Evolutionary conservation across 2,329 filamentous ascomycete species (phyloP).

Genomic region (Fusarium algeriense): DNA sequence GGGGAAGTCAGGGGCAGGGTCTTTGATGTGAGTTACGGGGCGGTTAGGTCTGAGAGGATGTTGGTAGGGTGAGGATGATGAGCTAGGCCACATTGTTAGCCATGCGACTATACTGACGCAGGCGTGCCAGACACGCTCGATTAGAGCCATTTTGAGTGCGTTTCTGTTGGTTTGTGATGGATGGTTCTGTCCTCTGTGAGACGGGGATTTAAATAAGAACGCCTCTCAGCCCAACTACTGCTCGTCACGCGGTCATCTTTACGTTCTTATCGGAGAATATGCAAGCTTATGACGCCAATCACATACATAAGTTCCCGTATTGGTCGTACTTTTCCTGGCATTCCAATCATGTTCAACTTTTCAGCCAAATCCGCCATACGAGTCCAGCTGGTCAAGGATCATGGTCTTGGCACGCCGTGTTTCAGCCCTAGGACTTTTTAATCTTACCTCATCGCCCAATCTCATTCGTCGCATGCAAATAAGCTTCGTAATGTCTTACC

Average conservation of each 20-base stretch:
- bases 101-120: conserved; percentile 35
- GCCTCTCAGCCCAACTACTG: not conserved
- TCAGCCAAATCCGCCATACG: not conserved
- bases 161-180: not conserved
- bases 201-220: not conserved
- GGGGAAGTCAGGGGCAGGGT: not conserved
- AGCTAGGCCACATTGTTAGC: conserved; percentile 36
- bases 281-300: not conserved
- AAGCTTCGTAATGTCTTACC: not conserved
- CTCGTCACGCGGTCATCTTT: not conserved
- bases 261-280: not conserved
- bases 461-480: not conserved
- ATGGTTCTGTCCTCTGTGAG: not conserved
- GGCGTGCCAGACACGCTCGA: conserved; percentile 36
- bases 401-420: not conserved
- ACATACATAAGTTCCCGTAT: not conserved
- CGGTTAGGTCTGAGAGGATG: conserved; percentile 9
- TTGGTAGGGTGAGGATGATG: conserved; percentile 10
- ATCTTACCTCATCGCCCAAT: not conserved
- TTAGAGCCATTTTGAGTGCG: conserved; percentile 30
- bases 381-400: not conserved
- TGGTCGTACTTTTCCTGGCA: not conserved
- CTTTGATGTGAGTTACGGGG: conserved; percentile 5
- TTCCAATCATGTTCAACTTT: not conserved
- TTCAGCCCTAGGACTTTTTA: conserved; percentile 1